Evolutionary conservation across 202 grass and related monocot species (phyloP), one percentile per base, ranked within the genome.

Genomic region (Miscanthus sacchariflorus): DNA sequence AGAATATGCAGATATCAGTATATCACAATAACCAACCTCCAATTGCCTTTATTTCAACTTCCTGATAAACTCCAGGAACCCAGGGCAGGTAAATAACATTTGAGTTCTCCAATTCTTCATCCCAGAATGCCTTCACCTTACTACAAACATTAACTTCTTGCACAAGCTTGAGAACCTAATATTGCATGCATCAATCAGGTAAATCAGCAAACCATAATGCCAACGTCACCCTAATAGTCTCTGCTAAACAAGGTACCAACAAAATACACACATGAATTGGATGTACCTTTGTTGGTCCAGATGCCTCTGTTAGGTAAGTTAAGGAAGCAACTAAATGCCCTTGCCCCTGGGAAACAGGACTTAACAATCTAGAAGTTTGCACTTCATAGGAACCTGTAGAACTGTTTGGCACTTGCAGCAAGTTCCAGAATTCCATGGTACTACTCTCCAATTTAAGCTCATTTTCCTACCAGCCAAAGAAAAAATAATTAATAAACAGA

Each of bases 81-180:
- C 92, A 99, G 72, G 94, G 96, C 81, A 99, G 88, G 59, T 54
- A 72, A 87, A 95, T 85, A 93, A 83, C 54, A 77, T 93, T 89
- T 45, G 86, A 92, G 69, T 86, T 85, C 36, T 91, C 84, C n/a
- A 65, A 86, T 84, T 58, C 71, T 72, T 85, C 88, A 79, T 89
- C 92, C 88, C 93, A 95, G 56, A 86, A 89, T 82, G 93, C 75
- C 74, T 95, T 91, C 39, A 99, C 94, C 91, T 95, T 96, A 78
- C 74, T 89, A 80, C 97, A 99, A 52, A 99, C 97, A 83, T 96
- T 95, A 90, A 99, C 79, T 88, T 96, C 90, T 86, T 99, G 97
- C 66, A 88, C 78, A 76, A 93, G 86, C 72, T 92, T 86, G 43
- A 99, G 91, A 91, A 92, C 91, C 97, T 99, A 90, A 24, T 79